phyloP scores from a whole-genome alignment of 371 early-diverging fungal genomes.

The Polyrhizophydium stewartii region DNA sequence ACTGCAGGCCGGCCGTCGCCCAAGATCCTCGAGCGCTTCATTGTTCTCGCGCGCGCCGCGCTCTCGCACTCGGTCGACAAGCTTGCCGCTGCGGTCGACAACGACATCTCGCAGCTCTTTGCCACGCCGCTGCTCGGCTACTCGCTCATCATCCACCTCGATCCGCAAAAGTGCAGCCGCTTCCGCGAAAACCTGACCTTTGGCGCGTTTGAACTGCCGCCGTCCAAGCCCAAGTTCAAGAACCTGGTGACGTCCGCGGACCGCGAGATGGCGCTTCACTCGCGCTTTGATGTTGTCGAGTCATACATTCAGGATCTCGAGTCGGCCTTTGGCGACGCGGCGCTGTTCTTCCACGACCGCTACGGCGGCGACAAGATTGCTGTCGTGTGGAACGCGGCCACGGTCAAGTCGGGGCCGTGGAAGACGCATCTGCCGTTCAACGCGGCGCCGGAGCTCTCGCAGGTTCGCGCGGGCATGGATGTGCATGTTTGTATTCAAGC shows the following conservation, averaged over 20 bases:
- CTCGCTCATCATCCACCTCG: slow-evolving; percentile 58
- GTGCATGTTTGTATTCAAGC: neutral
- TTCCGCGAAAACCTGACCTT: slow-evolving; percentile 30
- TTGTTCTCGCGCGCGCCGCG: slow-evolving; percentile 60
- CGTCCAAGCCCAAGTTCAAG: slow-evolving; percentile 20
- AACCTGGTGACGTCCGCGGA: slow-evolving; percentile 30
- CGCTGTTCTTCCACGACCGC: slow-evolving; percentile 67
- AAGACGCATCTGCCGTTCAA: slow-evolving; percentile 62
- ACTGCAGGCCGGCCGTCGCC: slow-evolving; percentile 43
- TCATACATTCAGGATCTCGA: slow-evolving; percentile 57
- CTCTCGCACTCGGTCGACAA: slow-evolving; percentile 40
- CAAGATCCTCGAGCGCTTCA: slow-evolving; percentile 56
- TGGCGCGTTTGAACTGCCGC: slow-evolving; percentile 8
- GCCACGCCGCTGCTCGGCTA: slow-evolving; percentile 66
- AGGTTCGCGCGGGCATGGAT: neutral
- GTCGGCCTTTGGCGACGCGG: slow-evolving; percentile 21
- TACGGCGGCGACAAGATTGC: slow-evolving; percentile 76
- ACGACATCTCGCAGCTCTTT: slow-evolving; percentile 31
- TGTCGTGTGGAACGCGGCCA: slow-evolving; percentile 58
- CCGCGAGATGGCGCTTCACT: slow-evolving; percentile 36
- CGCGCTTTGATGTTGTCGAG: slow-evolving; percentile 58
- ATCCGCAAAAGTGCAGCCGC: slow-evolving; percentile 18
- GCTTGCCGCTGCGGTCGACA: neutral
- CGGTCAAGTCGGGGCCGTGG: slow-evolving; percentile 43
- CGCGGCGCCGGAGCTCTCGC: slow-evolving; percentile 39